Evolutionary conservation across 768 basidiomycete genomes (phyloP), one percentile per base, ranked within the genome.

Genomic region (Favolaschia claudopus): DNA sequence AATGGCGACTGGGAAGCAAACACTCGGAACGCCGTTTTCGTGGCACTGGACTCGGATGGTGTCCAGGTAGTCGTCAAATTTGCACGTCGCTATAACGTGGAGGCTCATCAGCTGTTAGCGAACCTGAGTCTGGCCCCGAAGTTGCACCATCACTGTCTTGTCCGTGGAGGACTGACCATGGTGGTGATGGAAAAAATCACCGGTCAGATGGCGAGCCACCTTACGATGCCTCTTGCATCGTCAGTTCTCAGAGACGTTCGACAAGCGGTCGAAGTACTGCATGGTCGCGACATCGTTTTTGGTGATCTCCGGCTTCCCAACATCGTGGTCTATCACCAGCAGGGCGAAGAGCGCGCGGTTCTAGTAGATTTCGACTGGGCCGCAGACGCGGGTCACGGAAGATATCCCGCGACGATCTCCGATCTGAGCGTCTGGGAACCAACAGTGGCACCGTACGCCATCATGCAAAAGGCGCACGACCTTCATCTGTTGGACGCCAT

Each of bases 271-370:
- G 44, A 19, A 15, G 28, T 19, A 31, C 44, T 46, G 15, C 46
- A 47, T 22, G 32, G 24, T 34, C 46, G 19, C 32, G 25, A 55
- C 44, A 52, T 74, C 25, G 74, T 73, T 33, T 72, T 69, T 63
- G 74, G 72, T 19, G 73, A 74, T 60, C 64, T 75, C 43, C 67
- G 72, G 20, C 48, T 49, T 22, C 58, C 71, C n/a, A n/a, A n/a
- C n/a, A n/a, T n/a, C n/a, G n/a, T n/a, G n/a, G n/a, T n/a, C n/a
- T n/a, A n/a, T n/a, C n/a, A n/a, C n/a, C n/a, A n/a, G n/a, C n/a
- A n/a, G n/a, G n/a, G n/a, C n/a, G n/a, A n/a, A n/a, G n/a, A n/a
- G n/a, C 38, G 19, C 19, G 50, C 50, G 15, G n/a, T 51, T 2
- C 50, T 51, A 15, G 32, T 51, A n/a, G 53, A 55, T 36, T 45